phyloP scores from a whole-genome alignment of 208 protist species.

The Hexamita inflata region DNA sequence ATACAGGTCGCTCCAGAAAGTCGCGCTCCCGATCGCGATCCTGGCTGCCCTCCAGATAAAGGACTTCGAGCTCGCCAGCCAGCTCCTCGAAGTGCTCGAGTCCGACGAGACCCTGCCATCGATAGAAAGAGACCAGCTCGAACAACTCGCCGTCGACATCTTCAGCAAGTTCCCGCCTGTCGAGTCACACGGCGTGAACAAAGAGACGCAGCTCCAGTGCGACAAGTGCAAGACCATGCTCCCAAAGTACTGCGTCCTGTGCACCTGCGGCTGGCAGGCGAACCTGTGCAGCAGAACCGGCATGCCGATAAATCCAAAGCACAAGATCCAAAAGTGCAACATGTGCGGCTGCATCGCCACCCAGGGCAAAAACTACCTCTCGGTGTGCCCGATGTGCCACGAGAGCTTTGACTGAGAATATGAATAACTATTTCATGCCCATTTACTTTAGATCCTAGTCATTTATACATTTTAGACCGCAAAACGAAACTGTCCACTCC shows the following conservation, averaged over 20 bases:
- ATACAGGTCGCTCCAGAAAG: not conserved
- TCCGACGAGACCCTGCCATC: not conserved
- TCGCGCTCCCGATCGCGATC: not conserved
- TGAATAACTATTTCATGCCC: too few species aligned
- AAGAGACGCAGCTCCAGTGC: not conserved
- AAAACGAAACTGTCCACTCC: too few species aligned
- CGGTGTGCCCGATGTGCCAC: not conserved
- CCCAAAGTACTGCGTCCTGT: not conserved
- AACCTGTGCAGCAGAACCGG: not conserved
- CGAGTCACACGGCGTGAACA: not conserved
- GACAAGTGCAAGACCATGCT: not conserved
- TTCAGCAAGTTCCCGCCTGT: not conserved
- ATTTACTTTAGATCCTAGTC: too few species aligned
- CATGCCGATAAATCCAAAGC: not conserved
- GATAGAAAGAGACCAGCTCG: not conserved
- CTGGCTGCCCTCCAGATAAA: not conserved
- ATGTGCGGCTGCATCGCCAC: not conserved
- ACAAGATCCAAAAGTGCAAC: not conserved
- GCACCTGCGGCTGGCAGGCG: not conserved
- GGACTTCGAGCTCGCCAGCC: not conserved
- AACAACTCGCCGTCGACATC: not conserved
- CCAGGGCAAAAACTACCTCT: not conserved
- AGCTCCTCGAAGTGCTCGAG: not conserved
- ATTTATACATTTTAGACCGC: too few species aligned
- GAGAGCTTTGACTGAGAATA: not conserved